A percentile compares a stretch with the other conserved stretches of the same genome.
Conservation (phyloP, 805 yeast species). For the Candida railenensis region DNA sequence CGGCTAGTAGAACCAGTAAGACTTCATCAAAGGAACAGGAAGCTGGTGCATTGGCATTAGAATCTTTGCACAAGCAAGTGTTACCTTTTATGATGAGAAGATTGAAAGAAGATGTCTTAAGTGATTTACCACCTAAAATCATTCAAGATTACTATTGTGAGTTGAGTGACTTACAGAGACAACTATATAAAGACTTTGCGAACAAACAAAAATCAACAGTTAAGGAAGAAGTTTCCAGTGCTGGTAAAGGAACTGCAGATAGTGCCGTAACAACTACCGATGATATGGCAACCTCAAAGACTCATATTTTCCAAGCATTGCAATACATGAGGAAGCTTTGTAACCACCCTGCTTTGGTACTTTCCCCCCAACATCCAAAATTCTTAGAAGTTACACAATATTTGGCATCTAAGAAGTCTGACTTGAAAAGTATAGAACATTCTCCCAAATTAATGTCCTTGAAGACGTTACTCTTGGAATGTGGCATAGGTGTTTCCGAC, state of each 20-base stretch:
- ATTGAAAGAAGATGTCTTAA: slow-evolving; percentile 90
- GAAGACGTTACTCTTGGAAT: slow-evolving; percentile 76
- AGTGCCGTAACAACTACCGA: slow-evolving; percentile 18
- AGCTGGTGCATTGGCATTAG: slow-evolving; percentile 93
- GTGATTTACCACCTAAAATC: slow-evolving; percentile 96
- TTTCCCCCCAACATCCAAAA: slow-evolving; percentile 82
- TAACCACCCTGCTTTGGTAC: slow-evolving; percentile 91
- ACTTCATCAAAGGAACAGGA: slow-evolving; percentile 93
- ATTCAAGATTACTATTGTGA: slow-evolving; percentile 98
- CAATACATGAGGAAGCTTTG: slow-evolving; percentile 97
- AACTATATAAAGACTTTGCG: slow-evolving; percentile 85
- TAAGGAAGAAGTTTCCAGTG: slow-evolving; percentile 56
- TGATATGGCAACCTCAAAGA: slow-evolving; percentile 57
- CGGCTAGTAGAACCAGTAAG: slow-evolving; percentile 86
- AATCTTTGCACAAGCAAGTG: slow-evolving; percentile 94
- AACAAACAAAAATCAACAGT: slow-evolving; percentile 76
- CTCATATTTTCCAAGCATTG: slow-evolving; percentile 94
- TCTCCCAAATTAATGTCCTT: slow-evolving; percentile 89
- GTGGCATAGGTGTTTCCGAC: slow-evolving; percentile 76
- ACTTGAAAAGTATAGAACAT: slow-evolving; percentile 70
- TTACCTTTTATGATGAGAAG: slow-evolving; percentile 95
- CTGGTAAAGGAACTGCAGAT: slow-evolving; percentile 4
- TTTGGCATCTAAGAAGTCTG: slow-evolving; percentile 56
- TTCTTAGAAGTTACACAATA: slow-evolving; percentile 63
- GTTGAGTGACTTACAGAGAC: slow-evolving; percentile 84